Evolutionary conservation across 352 stramenopile species (phyloP).

Genomic region (Peronospora belbahrii): DNA sequence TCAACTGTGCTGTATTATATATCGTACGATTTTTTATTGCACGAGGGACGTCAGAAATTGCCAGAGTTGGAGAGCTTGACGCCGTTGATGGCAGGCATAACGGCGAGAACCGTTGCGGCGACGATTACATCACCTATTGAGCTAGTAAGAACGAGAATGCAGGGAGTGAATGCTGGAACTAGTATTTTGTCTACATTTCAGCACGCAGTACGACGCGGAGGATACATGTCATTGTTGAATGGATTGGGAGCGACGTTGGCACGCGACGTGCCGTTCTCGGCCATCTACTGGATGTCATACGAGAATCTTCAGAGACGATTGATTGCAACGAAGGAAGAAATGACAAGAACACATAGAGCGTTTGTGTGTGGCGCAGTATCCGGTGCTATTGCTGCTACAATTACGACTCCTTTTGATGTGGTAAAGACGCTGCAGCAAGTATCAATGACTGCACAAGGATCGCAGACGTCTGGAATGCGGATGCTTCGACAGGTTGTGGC

Average conservation of each 20-base stretch:
- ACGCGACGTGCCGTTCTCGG: constrained; percentile 92
- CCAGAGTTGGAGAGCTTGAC: constrained; percentile 33
- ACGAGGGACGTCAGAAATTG: constrained; percentile 32
- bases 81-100: constrained; percentile 60
- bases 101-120: constrained; percentile 60
- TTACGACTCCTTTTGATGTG: constrained; percentile 94
- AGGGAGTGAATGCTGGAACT: constrained; percentile 27
- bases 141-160: constrained; percentile 84
- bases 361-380: constrained; percentile 84
- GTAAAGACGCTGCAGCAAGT: constrained; percentile 92
- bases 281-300: constrained; percentile 92
- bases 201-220: constrained; percentile 48
- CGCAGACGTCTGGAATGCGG: constrained; percentile 26
- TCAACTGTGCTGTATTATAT: constrained; percentile 94
- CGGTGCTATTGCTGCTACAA: constrained; percentile 79
- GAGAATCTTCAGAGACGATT: constrained; percentile 62
- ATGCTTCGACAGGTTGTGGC: constrained; percentile 48
- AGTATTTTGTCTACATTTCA: constrained; percentile 44
- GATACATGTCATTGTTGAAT: constrained; percentile 75
- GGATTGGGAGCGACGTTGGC: constrained; percentile 88
- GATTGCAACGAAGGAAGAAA: constrained; percentile 1
- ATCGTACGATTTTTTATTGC: constrained; percentile 86
- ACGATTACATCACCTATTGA: constrained; percentile 84
- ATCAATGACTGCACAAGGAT: constrained; percentile 27
- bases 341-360: constrained; percentile 57